Conservation (phyloP, 2,329 filamentous ascomycete species). For the Monosporascus ibericus region DNA sequence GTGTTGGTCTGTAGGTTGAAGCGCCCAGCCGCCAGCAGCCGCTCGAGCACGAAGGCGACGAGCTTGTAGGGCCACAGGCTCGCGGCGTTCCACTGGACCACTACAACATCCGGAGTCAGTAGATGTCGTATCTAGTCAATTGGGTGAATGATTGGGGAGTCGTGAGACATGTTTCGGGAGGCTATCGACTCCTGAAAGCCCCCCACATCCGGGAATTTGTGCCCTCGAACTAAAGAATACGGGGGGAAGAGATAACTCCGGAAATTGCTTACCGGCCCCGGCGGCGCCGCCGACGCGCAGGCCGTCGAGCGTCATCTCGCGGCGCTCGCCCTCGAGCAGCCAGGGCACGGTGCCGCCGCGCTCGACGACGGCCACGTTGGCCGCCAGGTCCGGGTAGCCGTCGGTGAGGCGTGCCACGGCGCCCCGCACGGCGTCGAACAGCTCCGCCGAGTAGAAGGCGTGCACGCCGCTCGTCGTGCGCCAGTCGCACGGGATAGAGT, state of each 20-base stretch:
- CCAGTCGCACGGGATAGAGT: slow-evolving; percentile 67
- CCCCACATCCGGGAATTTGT: too few relatives aligned
- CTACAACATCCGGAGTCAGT: too few relatives aligned
- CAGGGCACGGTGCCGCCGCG: slow-evolving; percentile 6
- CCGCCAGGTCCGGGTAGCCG: slow-evolving; percentile 51
- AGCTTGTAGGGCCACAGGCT: slow-evolving; percentile 82
- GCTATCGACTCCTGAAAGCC: too few relatives aligned
- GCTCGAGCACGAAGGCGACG: slow-evolving; percentile 63
- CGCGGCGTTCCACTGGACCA: slow-evolving; percentile 59
- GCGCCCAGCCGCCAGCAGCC: slow-evolving; percentile 38
- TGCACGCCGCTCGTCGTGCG: slow-evolving; percentile 56
- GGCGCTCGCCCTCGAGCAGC: slow-evolving; percentile 18
- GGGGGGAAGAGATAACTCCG: too few relatives aligned
- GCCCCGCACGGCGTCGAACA: slow-evolving; percentile 45
- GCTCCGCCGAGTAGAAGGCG: slow-evolving; percentile 49
- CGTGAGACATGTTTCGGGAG: too few relatives aligned
- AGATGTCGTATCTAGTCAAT: too few relatives aligned
- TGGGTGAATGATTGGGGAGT: too few relatives aligned
- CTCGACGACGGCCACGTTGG: slow-evolving; percentile 25
- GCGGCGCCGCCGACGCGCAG: slow-evolving; percentile 51
- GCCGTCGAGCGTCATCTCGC: slow-evolving; percentile 35
- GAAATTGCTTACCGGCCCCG: too few relatives aligned
- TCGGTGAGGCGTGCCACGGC: slow-evolving; percentile 45
- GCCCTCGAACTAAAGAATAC: too few relatives aligned
- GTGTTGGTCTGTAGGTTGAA: slow-evolving; percentile 75